phyloP scores from a whole-genome alignment of 768 basidiomycete species.

The Tricholoma furcatifolium region DNA sequence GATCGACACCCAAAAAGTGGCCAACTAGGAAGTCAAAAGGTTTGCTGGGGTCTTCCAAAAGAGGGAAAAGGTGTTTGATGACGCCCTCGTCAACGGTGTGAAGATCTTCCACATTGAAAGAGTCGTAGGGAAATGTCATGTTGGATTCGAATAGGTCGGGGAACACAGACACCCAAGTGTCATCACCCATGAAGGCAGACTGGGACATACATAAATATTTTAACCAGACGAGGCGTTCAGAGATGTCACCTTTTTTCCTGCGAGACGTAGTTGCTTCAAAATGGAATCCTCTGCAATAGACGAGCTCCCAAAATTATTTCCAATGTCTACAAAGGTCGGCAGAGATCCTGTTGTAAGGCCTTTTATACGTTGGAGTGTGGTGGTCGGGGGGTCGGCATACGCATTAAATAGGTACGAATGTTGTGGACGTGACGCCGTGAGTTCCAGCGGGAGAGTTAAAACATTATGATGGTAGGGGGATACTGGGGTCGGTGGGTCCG shows the following conservation, averaged over 20 bases:
- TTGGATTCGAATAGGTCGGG: slow-evolving; percentile 70
- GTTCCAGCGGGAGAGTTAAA: slow-evolving; percentile 72
- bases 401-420: slow-evolving; percentile 88
- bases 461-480: slow-evolving; percentile 81
- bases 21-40: slow-evolving; percentile 89
- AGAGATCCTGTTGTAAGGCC: slow-evolving; percentile 93
- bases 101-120: slow-evolving; percentile 97
- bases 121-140: slow-evolving; percentile 86
- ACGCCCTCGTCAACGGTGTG: slow-evolving; percentile 96
- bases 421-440: slow-evolving; percentile 60
- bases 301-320: slow-evolving; percentile 87
- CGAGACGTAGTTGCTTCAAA: slow-evolving; percentile 63
- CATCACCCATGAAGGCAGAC: slow-evolving; percentile 92
- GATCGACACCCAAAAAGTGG: slow-evolving; percentile 95
- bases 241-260: slow-evolving; percentile 58
- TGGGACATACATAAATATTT: slow-evolving; percentile 26
- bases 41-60: slow-evolving; percentile 50
- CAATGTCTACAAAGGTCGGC: slow-evolving; percentile 94
- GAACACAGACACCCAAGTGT: slow-evolving; percentile 94
- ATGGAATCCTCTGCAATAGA: slow-evolving; percentile 88
- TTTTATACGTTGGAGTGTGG: slow-evolving; percentile 93
- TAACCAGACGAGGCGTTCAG: neutral
- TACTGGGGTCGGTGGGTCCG: slow-evolving; percentile 57
- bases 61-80: slow-evolving; percentile 76
- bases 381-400: slow-evolving; percentile 92